phyloP scores from a whole-genome alignment of 805 yeast species.

The Teunomyces barrocoloradensis region DNA sequence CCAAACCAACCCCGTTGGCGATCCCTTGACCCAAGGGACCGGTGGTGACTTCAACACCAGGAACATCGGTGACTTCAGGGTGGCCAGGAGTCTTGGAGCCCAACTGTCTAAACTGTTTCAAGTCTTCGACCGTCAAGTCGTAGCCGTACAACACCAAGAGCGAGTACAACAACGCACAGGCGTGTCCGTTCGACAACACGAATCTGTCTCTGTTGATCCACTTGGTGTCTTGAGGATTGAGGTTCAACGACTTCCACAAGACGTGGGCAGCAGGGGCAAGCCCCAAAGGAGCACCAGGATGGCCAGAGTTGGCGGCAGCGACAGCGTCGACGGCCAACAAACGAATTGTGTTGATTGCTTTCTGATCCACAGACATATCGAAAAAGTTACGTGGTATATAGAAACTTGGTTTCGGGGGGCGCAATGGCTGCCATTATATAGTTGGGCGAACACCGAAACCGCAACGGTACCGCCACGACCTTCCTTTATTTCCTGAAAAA shows the following conservation, averaged over 20 bases:
- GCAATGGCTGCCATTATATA: not conserved
- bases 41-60: constrained; percentile 96
- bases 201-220: constrained; percentile 97
- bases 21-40: constrained; percentile 99
- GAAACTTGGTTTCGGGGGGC: not conserved
- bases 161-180: constrained; percentile 84
- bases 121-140: constrained; percentile 76
- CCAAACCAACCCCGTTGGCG: constrained; percentile 92
- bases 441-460: not conserved
- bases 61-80: constrained; percentile 81
- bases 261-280: constrained; percentile 95
- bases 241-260: constrained; percentile 72
- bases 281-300: constrained; percentile 99
- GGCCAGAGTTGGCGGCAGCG: constrained; percentile 89
- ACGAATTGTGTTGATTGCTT: constrained; percentile 86
- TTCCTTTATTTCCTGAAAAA: not conserved
- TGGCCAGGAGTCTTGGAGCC: constrained; percentile 95
- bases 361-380: constrained; percentile 52
- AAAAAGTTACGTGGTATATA: not conserved
- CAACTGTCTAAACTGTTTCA: constrained; percentile 86
- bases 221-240: constrained; percentile 86
- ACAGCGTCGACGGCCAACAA: constrained; percentile 85
- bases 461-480: not conserved
- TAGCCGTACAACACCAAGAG: constrained; percentile 84
- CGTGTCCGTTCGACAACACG: constrained; percentile 94